phyloP scores from a whole-genome alignment of 2,329 filamentous ascomycete genomes.

The Diplodia mutila region DNA sequence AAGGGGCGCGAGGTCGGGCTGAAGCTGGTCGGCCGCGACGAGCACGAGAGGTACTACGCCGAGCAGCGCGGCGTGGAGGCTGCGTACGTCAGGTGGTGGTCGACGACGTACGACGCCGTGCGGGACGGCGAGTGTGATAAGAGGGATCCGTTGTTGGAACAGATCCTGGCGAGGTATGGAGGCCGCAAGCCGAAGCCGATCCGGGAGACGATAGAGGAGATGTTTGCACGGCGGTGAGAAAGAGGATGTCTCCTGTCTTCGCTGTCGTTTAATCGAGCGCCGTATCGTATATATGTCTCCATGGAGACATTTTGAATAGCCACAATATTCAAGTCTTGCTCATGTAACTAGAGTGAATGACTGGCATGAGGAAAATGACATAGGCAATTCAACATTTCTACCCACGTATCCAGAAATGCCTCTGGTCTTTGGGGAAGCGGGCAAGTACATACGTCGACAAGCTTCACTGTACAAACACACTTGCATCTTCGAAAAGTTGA shows the following conservation, averaged over 20 bases:
- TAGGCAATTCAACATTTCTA: too few species aligned
- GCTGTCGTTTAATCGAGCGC: neutral
- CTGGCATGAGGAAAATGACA: neutral
- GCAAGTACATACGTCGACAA: too few species aligned
- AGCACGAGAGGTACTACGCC: slow-evolving; percentile 49
- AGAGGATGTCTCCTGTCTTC: neutral
- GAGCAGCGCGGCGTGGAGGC: slow-evolving; percentile 42
- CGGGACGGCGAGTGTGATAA: slow-evolving; percentile 49
- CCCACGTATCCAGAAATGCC: too few species aligned
- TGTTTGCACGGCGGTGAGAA: slow-evolving; percentile 34
- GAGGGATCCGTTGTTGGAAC: slow-evolving; percentile 46
- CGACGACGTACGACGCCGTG: slow-evolving; percentile 50
- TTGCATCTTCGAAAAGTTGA: neutral
- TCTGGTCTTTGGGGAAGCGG: too few species aligned
- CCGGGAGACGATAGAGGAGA: slow-evolving; percentile 47
- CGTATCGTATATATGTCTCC: too few species aligned
- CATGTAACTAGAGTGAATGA: too few species aligned
- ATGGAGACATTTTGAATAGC: too few species aligned
- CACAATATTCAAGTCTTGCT: too few species aligned
- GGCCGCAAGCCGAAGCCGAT: slow-evolving; percentile 43
- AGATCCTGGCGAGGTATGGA: slow-evolving; percentile 38
- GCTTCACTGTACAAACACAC: neutral
- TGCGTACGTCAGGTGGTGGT: slow-evolving; percentile 51
- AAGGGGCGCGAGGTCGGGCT: slow-evolving; percentile 39
- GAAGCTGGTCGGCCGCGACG: slow-evolving; percentile 43